Evolutionary conservation across 495 filamentous ascomycete genomes (phyloP).

Genomic region (Lophiotrema nucula): DNA sequence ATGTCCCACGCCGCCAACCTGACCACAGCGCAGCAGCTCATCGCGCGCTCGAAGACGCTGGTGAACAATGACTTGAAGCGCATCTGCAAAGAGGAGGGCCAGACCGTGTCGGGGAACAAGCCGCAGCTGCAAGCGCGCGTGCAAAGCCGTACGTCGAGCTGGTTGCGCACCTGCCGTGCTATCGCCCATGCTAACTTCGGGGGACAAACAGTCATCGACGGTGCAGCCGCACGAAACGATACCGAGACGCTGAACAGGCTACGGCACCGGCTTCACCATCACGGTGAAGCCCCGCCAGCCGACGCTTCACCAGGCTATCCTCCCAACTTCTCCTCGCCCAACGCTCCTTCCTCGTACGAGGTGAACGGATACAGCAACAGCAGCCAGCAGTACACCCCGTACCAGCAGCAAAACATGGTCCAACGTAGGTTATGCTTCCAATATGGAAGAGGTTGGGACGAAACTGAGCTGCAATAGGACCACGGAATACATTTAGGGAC

Average conservation of each 20-base stretch:
- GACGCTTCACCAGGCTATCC: background rate
- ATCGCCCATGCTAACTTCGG: too few relatives aligned
- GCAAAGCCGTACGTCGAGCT: conserved; percentile 61
- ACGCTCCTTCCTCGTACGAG: background rate
- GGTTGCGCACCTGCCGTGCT: conserved; percentile 4
- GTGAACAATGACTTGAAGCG: conserved; percentile 71
- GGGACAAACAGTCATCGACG: conserved; percentile 31
- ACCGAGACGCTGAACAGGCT: conserved; percentile 18
- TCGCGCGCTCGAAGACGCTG: conserved; percentile 54
- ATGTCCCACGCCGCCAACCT: conserved; percentile 46
- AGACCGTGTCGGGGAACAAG: conserved; percentile 78
- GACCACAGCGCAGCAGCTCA: conserved; percentile 40
- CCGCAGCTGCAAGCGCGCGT: conserved; percentile 73
- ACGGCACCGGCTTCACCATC: conserved; percentile 27
- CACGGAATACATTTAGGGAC: conserved; percentile 29
- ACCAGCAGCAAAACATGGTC: background rate
- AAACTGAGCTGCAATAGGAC: too few relatives aligned
- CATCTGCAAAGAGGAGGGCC: conserved; percentile 67
- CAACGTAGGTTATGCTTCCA: background rate
- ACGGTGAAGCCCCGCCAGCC: conserved; percentile 24
- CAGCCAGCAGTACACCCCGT: background rate
- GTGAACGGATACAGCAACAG: conserved; percentile 11
- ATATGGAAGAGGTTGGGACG: too few relatives aligned
- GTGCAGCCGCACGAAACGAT: conserved; percentile 9
- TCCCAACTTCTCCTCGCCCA: conserved; percentile 1